Conservation (phyloP, 805 yeast species). For the Candida ponderosae region DNA sequence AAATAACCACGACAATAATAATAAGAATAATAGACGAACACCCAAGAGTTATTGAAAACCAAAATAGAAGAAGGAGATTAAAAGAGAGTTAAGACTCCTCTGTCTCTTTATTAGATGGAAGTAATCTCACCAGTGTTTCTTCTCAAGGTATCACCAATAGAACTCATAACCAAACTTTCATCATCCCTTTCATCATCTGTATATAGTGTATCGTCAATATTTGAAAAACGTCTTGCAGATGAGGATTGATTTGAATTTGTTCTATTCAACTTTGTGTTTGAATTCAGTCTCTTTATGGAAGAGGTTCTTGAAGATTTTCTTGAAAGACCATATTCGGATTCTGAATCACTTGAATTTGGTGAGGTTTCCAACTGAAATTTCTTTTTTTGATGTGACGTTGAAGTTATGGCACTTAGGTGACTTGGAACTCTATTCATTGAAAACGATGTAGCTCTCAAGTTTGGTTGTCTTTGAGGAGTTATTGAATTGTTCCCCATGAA, state of each 20-base stretch:
- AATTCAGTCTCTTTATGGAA: slow-evolving; percentile 3
- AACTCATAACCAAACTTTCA: slow-evolving; percentile 20
- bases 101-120: not conserved
- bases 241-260: slow-evolving; percentile 11
- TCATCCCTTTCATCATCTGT: slow-evolving; percentile 11
- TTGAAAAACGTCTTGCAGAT: slow-evolving; percentile 3
- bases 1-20: too few species aligned
- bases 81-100: not conserved
- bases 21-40: too few species aligned
- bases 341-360: slow-evolving; percentile 21
- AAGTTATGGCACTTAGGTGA: not conserved
- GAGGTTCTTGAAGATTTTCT: slow-evolving; percentile 8
- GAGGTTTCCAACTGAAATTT: slow-evolving; percentile 6
- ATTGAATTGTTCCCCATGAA: slow-evolving; percentile 7
- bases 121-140: slow-evolving; percentile 21
- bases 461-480: slow-evolving; percentile 17
- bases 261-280: slow-evolving; percentile 1
- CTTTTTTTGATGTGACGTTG: not conserved
- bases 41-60: too few species aligned
- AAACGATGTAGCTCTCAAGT: slow-evolving; percentile 17
- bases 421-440: slow-evolving; percentile 1
- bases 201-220: slow-evolving; percentile 9
- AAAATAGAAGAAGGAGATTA: not conserved
- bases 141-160: slow-evolving; percentile 26
- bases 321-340: slow-evolving; percentile 11